Conservation (phyloP, 164 flowering plant species). For the Umbilicus rupestris region DNA sequence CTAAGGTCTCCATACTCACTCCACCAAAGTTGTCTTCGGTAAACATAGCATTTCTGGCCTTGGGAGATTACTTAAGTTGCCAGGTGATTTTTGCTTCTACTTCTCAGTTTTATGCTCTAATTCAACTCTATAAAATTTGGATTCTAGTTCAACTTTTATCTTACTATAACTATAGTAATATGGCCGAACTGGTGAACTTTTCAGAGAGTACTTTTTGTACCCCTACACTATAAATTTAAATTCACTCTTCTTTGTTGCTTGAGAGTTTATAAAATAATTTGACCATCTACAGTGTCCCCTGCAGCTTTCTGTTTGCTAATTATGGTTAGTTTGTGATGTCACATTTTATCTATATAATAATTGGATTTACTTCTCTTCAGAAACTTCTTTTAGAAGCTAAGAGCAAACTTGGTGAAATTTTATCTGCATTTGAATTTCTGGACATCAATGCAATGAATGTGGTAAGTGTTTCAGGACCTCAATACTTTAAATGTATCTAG, state of each 20-base stretch:
- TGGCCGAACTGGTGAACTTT: neutral
- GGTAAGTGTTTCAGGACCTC: slow-evolving; percentile 32
- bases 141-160: neutral
- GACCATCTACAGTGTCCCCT: neutral
- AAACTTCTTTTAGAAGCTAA: slow-evolving; percentile 82
- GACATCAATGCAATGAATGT: slow-evolving; percentile 60
- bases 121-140: neutral
- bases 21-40: slow-evolving; percentile 76
- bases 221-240: neutral
- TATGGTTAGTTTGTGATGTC: neutral
- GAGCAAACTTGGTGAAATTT: slow-evolving; percentile 83
- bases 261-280: neutral
- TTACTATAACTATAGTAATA: neutral
- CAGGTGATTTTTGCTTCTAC: slow-evolving; percentile 41
- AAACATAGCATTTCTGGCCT: slow-evolving; percentile 86
- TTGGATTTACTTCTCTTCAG: slow-evolving; percentile 23
- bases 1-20: slow-evolving; percentile 85
- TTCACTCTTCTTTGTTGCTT: neutral
- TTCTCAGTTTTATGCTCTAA: neutral
- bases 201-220: neutral
- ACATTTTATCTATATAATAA: neutral
- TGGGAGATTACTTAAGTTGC: slow-evolving; percentile 72
- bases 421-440: slow-evolving; percentile 95
- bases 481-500: neutral
- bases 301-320: too few relatives aligned